Evolutionary conservation across 106 monocot species (phyloP), one percentile per base, ranked within the genome.

Genomic region (Alisma plantagoaquatica): DNA sequence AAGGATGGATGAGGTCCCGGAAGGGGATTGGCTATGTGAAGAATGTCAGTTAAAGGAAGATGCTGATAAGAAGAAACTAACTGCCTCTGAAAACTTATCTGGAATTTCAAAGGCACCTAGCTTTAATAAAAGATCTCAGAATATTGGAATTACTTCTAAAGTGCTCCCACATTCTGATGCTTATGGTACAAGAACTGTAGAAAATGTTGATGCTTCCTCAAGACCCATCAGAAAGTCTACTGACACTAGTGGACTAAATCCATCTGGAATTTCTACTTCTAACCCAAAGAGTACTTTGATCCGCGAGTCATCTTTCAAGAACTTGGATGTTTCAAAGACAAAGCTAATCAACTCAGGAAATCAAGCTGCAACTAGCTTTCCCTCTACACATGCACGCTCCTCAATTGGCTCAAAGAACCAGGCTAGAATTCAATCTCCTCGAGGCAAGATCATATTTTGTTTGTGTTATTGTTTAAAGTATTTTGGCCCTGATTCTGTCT

Each of bases 11-110:
- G 73, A 91, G 71, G 14, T 99, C 63, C 98, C 98, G 48, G 79
- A 77, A 65, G 82, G 90, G 61, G 72, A 99, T 45, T 99, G 98
- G 98, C 51, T 99, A 20, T 99, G 98, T 61, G 98, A 99, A 64
- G 90, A 73, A 53, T 99, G 98, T 62, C 68, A 72, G 64, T 28
- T 70, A 20, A 77, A 75, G 70, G 82, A 76, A 30, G 62, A 77
- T 64, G 27, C 32, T 46, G 68, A 67, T 65, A 68, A 60, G 32
- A 45, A 64, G 18, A 75, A 64, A 25, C 53, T 48, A 2, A 54
- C 73, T 48, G 60, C 55, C 56, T 54, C 59, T 35, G 75, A 77
- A 24, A 16, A 14, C 19, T 35, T 62, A 56, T 28, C 29, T 22
- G 51, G 27, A 41, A 56, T 46, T 31, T 55, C 56, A 51, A 75